Conservation (phyloP, 2,329 filamentous ascomycete genomes). For the Xylaria sp. region DNA sequence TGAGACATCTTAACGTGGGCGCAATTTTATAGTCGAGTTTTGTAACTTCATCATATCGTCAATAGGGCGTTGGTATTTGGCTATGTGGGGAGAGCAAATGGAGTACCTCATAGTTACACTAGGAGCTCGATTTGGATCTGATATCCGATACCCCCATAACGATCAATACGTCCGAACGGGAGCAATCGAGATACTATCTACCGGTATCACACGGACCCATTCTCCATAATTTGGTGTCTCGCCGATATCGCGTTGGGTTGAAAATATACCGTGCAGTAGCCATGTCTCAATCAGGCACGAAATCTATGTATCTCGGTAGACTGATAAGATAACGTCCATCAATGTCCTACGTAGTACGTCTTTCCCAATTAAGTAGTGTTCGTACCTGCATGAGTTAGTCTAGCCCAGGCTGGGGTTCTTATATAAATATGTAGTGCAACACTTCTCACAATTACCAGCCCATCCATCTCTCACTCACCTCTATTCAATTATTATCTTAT, state of each 20-base stretch:
- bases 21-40: not conserved
- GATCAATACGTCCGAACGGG: not conserved
- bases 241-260: constrained; percentile 9
- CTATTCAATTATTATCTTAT: not conserved
- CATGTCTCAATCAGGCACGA: not conserved
- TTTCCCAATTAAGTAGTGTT: not conserved
- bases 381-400: constrained; percentile 28
- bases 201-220: not conserved
- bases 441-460: not conserved
- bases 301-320: not conserved
- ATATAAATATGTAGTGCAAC: too few relatives aligned
- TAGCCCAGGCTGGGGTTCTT: too few relatives aligned
- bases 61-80: constrained; percentile 1
- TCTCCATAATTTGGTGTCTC: not conserved
- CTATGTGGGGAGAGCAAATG: not conserved
- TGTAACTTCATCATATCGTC: not conserved
- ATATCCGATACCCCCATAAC: not conserved
- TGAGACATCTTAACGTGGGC: not conserved
- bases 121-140: not conserved
- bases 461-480: too few relatives aligned
- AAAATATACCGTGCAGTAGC: too few relatives aligned
- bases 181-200: not conserved
- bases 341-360: too few relatives aligned
- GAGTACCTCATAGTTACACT: not conserved
- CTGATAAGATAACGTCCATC: constrained; percentile 5